Base-by-base conservation (phyloP, 2,329 filamentous ascomycete genomes). In the Neurospora sp. region DNA sequence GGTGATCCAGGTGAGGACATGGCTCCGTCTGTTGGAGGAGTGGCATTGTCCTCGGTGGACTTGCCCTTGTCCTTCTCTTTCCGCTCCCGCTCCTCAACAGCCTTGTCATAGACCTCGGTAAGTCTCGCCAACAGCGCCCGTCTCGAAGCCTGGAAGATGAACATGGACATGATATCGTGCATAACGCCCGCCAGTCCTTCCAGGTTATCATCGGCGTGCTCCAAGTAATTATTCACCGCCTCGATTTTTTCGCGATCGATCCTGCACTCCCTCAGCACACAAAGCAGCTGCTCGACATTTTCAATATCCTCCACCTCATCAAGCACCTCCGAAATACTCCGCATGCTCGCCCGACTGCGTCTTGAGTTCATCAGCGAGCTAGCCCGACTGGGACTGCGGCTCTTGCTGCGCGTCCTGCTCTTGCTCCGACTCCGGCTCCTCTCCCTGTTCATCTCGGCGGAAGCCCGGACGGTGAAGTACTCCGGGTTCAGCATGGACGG, bases 181-280 rank as follows among this genome's bases (percentile, higher is more conserved):
- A 97, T 95, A 78, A 89, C 85, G 69, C 91, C 85, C 71, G 91
- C 85, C 23, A 99, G 82, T 72, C 93, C 91, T 69, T 85, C 85
- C 37, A 98, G 82, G 74, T 97, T 93, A 33, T 91, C 88, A 6
- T 87, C 88, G 23, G 88, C 92, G 68, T 96, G 85, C 57, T 89
- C 83, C n/a, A 97, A 83, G 77, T 97, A 99, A 72, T 87, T 91
- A 75, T 91, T 89, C 28, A 97, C 86, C 0, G 91, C 90, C 72
- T 95, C 90, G 70, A 96, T 88, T 82, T 96, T 98, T 81, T 98
- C 95, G 40, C 96, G 88, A 77, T 99, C 96, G 74, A 99, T 92
- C 8, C 77, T 86, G 6, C 91, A 88, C 46, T 81, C 82, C 72
- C 89, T 90, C 69, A 99, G 80, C 2, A 87, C 86, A 28, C 80